Base-by-base conservation (phyloP, 805 yeast species). In the Saccharomycopsis olivae region DNA sequence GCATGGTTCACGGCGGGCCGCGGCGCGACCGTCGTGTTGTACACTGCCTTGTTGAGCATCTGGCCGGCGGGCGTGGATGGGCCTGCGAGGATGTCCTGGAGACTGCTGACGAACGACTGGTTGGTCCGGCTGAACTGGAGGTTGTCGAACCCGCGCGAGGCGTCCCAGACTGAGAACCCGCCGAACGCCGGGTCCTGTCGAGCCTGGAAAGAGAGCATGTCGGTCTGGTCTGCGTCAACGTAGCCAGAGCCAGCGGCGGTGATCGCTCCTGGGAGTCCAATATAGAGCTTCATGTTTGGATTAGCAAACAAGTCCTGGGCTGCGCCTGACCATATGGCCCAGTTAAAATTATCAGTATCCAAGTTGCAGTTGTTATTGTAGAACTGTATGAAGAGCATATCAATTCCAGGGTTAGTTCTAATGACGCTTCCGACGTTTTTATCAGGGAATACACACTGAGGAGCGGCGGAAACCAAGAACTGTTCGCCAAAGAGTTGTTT, bases 361-460 rank as follows among this genome's bases (percentile, higher is more conserved):
- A 77, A 62, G 36, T 69, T 60, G 59, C 94, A 84, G 55, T 77
- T 68, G 62, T 87, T 87, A 71, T 87, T 87, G 69, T 86, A 86
- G 62, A 87, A 87, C 62, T 85, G 95, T 48, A 87, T 69, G 55
- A 83, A 85, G 4, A 85, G 82, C 57, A 76, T 84, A 59, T 87
- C 95, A 50, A 87, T 66, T 27, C 72, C 66, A 5, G 83, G 74
- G 28, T 65, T 65, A 29, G 66, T 66, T 23, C 6, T 8, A 50
- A 82, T 60, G 38, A 72, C 66, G 42, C 74, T 68, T 58, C 82
- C 82, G 19, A 78, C 65, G 33, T 59, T 68, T 35, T 73, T 78
- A 62, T 87, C 96, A 16, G 95, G 95, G 57, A 75, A 80, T 20
- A 75, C 78, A 64, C 96, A 87, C 63, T 86, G 95, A 16, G 96